Evolutionary conservation across 768 basidiomycete genomes (phyloP), one percentile per base, ranked within the genome.

Genomic region (Lactarius sanguifluus): DNA sequence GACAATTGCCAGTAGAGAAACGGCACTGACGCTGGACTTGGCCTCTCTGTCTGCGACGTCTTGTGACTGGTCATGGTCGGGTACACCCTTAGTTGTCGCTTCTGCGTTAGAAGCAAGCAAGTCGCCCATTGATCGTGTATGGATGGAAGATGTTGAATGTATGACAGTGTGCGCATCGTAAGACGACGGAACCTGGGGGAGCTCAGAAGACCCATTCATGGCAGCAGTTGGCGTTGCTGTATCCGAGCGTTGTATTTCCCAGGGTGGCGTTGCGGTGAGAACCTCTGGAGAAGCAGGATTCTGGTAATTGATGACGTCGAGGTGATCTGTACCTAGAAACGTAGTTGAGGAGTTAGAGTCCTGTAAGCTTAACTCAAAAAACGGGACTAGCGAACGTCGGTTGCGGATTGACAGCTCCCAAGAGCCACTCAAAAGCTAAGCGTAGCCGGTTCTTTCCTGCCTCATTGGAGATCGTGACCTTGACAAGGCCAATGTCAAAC

Each of bases 401-500:
- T 62, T 69, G 20, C 56, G 61, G 41, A n/a, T 85, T 76, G 28
- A 91, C 84, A 5, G 86, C 83, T 73, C 83, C 85, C 65, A 94
- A 74, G n/a, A 94, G 74, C 80, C 85, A 94, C 47, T 85, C 84
- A 73, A 95, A 92, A 0, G 84, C 83, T 57, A 82, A 82, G 62
- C 86, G 85, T 79, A 95, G 90, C 78, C 89, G 92, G 50, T 81
- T 80, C 73, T 85, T 88, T 15, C 89, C 89, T 13, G 77, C 75
- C 3, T 89, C 84, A 28, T 80, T 78, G 7, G 77, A 74, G 54
- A 78, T 82, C 5, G 87, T 84, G 2, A 92, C 89, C 75, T 92
- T 89, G 13, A 94, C 86, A 34, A 97, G 77, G 10, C 93, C 92
- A 9, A 89, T 85, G 70, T 92, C 88, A 75, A 89, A 89, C 40